Conservation (phyloP, 2,329 filamentous ascomycete genomes). For the Fusarium coicis region DNA sequence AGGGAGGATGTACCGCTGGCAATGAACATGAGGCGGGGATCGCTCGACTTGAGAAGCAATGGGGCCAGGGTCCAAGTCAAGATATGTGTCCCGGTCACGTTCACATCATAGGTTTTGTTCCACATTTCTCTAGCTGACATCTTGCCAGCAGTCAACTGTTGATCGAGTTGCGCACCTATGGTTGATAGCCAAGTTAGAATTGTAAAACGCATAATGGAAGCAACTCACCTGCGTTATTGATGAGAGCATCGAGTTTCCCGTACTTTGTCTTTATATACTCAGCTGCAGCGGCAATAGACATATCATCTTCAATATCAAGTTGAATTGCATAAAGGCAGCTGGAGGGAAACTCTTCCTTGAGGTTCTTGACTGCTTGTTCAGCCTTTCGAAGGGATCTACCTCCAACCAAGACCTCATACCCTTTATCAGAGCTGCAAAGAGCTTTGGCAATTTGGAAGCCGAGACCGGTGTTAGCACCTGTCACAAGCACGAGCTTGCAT, state of each 20-base stretch:
- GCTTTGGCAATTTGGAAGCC: not conserved
- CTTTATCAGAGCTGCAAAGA: not conserved
- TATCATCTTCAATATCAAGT: not conserved
- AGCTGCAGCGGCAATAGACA: not conserved
- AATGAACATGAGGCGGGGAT: constrained; percentile 1
- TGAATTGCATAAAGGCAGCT: not conserved
- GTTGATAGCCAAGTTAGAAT: not conserved
- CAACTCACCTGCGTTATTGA: not conserved
- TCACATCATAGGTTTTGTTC: not conserved
- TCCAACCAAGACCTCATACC: not conserved
- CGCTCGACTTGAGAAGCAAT: not conserved
- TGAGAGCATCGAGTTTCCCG: not conserved
- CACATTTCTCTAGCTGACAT: not conserved
- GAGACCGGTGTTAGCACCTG: not conserved
- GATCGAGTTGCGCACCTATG: not conserved
- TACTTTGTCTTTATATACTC: not conserved
- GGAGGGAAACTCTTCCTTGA: not conserved
- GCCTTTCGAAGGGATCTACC: not conserved
- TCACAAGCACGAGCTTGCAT: not conserved
- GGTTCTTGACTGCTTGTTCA: not conserved
- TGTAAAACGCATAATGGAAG: accelerated
- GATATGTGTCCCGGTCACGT: not conserved
- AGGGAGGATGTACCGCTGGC: not conserved
- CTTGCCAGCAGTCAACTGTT: not conserved
- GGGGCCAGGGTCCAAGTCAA: not conserved